Evolutionary conservation across 768 basidiomycete genomes (phyloP), one percentile per base, ranked within the genome.

Genomic region (Leccinum fibrillosum): DNA sequence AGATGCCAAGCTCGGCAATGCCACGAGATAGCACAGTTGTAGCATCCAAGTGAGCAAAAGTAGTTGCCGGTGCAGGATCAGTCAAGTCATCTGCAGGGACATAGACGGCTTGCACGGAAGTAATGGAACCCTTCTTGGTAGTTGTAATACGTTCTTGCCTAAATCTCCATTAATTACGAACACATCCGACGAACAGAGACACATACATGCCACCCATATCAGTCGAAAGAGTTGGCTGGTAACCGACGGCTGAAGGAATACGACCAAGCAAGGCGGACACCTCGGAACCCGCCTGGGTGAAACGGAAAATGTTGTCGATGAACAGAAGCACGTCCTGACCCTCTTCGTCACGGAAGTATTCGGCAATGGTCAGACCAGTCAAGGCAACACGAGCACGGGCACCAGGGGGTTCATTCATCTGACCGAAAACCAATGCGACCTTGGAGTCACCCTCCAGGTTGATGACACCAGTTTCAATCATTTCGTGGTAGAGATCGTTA

Each of bases 301-400:
- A 99, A 74, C 97, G 95, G 97, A 99, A 99, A 80, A 99, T 99
- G 87, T 99, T 99, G 90, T 99, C 97, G 75, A 99, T 99, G 86
- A 99, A 99, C 73, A 99, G 88, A 74, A 99, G 85, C 83, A 99
- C 97, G 77, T 99, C 97, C 78, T 99, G 97, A 64, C 97, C 97
- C 81, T 99, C 96, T 81, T 98, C 96, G 70, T 99, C 97, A 88
- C 97, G 95, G 97, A 99, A 99, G 82, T 98, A 99, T 80, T 99
- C 97, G 64, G 97, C 97, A 68, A 98, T 98, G 73, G 97, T 99
- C 59, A 99, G 81, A 78, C 97, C 97, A 68, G 97, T 98, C 69
- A 99, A 87, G 64, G 97, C 97, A 70, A 99, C 97, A 90, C 97
- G 97, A 71, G 97, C 97, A 86, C 97, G 95, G 67, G 97, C 97